Conservation (phyloP, 2,329 filamentous ascomycete species). For the Penicillium polonicum region DNA sequence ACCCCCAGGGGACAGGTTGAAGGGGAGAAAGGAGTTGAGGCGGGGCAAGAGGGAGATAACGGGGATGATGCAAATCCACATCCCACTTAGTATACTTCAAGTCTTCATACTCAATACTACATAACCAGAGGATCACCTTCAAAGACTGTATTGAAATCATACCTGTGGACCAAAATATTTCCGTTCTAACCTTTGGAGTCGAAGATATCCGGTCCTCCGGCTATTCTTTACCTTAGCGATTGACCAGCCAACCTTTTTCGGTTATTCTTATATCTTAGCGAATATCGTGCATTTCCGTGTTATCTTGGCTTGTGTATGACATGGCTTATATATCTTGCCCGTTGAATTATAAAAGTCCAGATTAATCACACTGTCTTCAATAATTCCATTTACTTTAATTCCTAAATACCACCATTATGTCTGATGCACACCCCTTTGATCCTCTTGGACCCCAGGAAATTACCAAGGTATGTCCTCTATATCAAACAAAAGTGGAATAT, state of each 20-base stretch:
- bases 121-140: not conserved
- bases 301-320: not conserved
- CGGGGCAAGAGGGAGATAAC: not conserved
- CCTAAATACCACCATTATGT: conserved; percentile 12
- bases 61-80: too few species aligned
- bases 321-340: not conserved
- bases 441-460: conserved; percentile 34
- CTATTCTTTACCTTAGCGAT: conserved; percentile 29
- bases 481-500: not conserved
- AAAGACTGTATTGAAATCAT: not conserved
- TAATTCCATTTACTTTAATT: not conserved
- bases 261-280: conserved; percentile 22
- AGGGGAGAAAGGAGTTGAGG: not conserved
- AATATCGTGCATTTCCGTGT: conserved; percentile 5
- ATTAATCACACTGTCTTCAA: not conserved
- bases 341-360: not conserved
- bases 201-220: conserved; percentile 10
- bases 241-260: conserved; percentile 5
- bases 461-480: conserved; percentile 19
- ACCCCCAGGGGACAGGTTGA: too few species aligned
- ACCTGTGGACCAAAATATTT: not conserved
- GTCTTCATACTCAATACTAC: not conserved
- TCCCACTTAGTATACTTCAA: not conserved
- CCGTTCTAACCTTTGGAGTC: not conserved
- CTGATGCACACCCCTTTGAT: conserved; percentile 31